Evolutionary conservation across 768 basidiomycete genomes (phyloP).

Genomic region (Cystofilobasidium macerans): DNA sequence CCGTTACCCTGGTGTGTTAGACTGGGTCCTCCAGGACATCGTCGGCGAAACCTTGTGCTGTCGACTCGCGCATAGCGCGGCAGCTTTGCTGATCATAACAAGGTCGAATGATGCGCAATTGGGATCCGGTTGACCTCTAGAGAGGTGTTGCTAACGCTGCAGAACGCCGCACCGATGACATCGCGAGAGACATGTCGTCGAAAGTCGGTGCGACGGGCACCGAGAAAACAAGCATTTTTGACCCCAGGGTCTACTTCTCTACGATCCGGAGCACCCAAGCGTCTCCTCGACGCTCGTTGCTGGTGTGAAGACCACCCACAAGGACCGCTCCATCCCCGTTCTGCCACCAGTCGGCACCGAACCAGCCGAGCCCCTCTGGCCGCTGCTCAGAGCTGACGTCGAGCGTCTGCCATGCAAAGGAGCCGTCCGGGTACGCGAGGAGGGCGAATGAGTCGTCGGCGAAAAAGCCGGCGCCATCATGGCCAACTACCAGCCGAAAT

Average conservation of each 20-base stretch:
- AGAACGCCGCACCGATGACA: no score
- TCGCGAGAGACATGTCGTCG: no score
- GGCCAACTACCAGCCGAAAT: conserved; percentile 37
- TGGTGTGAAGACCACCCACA: conserved; percentile 42
- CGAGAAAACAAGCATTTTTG: no score
- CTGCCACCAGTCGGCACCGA: conserved; percentile 36
- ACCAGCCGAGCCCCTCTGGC: conserved; percentile 44
- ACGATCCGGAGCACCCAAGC: conserved; percentile 42
- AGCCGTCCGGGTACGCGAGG: conserved; percentile 9
- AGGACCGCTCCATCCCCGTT: conserved; percentile 35
- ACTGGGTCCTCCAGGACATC: no score
- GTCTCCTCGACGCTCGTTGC: conserved; percentile 42
- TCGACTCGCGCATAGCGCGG: no score
- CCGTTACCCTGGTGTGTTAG: no score
- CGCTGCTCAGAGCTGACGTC: conserved; percentile 16
- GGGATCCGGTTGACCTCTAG: no score
- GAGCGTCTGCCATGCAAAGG: conserved; percentile 34
- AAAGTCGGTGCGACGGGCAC: no score
- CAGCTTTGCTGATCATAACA: no score
- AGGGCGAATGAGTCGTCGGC: conserved; percentile 42
- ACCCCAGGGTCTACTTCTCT: conserved; percentile 12
- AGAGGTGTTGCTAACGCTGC: no score
- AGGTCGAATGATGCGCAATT: no score
- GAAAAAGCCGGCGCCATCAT: conserved; percentile 42
- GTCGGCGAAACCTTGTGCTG: no score